phyloP scores from a whole-genome alignment of 257 asterid species.

The Salvia rosmarinus region DNA sequence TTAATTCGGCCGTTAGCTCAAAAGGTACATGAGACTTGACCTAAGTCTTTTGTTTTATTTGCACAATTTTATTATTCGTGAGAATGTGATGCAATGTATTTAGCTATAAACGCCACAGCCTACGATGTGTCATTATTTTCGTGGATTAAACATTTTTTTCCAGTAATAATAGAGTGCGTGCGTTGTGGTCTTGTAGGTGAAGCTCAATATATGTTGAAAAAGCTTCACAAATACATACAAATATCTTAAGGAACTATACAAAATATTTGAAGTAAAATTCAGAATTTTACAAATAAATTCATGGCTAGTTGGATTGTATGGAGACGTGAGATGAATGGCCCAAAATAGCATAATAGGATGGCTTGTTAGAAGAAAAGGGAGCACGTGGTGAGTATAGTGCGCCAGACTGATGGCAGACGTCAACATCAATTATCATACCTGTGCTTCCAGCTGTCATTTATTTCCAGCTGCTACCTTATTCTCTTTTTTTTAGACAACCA shows the following conservation, averaged over 20 bases:
- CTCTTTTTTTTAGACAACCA: no score
- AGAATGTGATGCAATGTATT: not conserved
- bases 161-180: no score
- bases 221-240: not conserved
- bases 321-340: no score
- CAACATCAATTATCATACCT: constrained; percentile 42
- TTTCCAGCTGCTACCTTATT: constrained; percentile 45
- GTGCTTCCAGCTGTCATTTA: constrained; percentile 39
- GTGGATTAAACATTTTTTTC: not conserved
- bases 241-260: no score
- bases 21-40: not conserved
- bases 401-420: constrained; percentile 49
- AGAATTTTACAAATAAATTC: no score
- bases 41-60: not conserved
- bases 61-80: not conserved
- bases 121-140: not conserved
- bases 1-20: not conserved
- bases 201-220: not conserved
- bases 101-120: not conserved
- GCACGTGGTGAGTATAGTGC: constrained; percentile 49
- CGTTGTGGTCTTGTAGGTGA: not conserved
- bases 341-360: no score
- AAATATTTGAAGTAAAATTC: no score
- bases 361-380: constrained; percentile 4
- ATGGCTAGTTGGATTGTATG: no score